Base-by-base conservation (phyloP, 78 protist species). In the Dictyostelium firmibasis region DNA sequence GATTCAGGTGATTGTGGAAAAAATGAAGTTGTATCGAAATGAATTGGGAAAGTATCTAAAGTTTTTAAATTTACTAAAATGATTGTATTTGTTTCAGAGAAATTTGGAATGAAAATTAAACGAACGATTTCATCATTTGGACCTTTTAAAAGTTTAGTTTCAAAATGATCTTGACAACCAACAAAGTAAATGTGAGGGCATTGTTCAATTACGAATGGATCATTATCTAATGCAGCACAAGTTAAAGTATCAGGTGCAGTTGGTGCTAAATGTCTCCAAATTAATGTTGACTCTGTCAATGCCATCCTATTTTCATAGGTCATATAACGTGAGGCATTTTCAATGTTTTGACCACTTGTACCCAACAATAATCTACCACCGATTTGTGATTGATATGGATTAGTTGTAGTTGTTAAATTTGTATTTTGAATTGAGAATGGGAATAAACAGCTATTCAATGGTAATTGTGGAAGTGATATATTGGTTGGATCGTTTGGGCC, bases 181-280 rank as follows among this genome's bases (percentile, higher is more conserved):
- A 85, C 33, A 41, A 93, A 93, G n/a, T 85, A 85, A 16, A 93
- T 91, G 43, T 93, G 86, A 9, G 96, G 96, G 29, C 93, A 83
- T 60, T 70, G 83, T 20, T 70, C 92, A 36, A 93, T 93, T 18
- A 93, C 81, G 25, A 93, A 93, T 44, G 92, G 96, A 77, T 93
- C 96, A 6, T 93, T 50, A 33, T 93, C 93, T 23, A 85, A 14
- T 2, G 96, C 86, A 0, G 81, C 20, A 60, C 96, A 93, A 25
- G 96, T 82, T 25, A 82, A 16, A 27, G 94, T 85, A 29, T 93
- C 96, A 3, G 96, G 96, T 7, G 96, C 92, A 13, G 96, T 93
- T 10, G 96, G 96, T 14, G 96, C 92, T 23, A 93, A 53, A 36
- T 93, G 96, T 85, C 92, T 84, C 96, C 96, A 93, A 23, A 31